Evolutionary conservation across 2,329 filamentous ascomycete species (phyloP), one percentile per base, ranked within the genome.

Genomic region (Fusarium sublunatum): DNA sequence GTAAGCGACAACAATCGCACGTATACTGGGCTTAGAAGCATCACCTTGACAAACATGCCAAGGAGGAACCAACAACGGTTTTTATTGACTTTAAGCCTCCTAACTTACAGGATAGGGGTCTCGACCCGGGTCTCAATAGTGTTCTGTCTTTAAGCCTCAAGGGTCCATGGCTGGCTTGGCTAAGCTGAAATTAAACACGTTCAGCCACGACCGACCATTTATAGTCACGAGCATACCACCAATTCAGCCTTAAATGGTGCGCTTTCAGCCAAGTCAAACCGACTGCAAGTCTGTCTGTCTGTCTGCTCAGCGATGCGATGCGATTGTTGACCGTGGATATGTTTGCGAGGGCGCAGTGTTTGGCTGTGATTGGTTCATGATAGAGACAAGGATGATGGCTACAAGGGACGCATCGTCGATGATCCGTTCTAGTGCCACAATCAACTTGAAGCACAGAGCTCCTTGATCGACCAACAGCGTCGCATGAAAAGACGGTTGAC

Each of bases 401-500:
- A 39, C 36, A 13, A 10, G 36, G 36, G 36, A 12, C 13, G n/a
- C 51, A 54, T 54, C 68, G 31, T 51, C 51, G 51, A 54, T 54
- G 51, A 51, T 44, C 25, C 29, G 51, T 9, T 50, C 44, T 35
- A 35, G 36, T 41, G 34, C 28, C 43, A 36, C 67, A 73, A 46
- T 51, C n/a, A 38, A 57, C 40, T 25, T 7, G 7, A 28, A 26
- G 25, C 29, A 57, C 35, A 42, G 58, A 61, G 44, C 34, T 47
- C 40, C 32, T n/a, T 32, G 41, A 53, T 62, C 35, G n/a, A 58
- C 58, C 42, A 48, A 32, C 42, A 8, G 29, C 40, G 58, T 62
- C 41, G 51, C 52, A 58, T 53, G 22, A 31, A 43, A 39, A 41
- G 19, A 19, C 19, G 19, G 19, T 19, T 19, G 19, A 3, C 19